These are phyloP conservation scores for Tetrahymena malaccensis DNA, from an alignment of 73 alveolate genomes.

Conservation along the genomic window DNA sequence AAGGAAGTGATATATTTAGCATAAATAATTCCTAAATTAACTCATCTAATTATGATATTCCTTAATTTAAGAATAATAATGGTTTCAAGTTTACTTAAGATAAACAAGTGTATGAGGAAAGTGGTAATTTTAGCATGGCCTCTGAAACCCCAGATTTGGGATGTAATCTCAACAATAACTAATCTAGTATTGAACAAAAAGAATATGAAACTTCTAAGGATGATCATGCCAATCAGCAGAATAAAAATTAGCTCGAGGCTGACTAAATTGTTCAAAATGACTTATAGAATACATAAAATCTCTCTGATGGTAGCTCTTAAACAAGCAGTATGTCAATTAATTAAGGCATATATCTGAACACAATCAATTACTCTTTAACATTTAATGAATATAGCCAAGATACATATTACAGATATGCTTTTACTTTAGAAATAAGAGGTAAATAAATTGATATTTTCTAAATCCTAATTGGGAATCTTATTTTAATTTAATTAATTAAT, in stretches of 20 bases:
- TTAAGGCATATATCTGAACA: background rate
- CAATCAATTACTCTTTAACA: background rate
- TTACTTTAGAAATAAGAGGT: background rate
- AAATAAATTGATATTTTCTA: background rate
- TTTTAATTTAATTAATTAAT: background rate
- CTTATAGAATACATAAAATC: background rate
- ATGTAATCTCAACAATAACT: background rate
- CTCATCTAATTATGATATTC: background rate
- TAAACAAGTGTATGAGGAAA: background rate
- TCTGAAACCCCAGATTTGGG: background rate
- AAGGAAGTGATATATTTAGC: background rate
- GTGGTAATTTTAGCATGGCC: background rate
- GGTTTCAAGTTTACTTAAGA: background rate
- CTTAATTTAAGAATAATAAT: background rate
- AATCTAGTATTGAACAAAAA: background rate
- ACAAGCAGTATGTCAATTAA: background rate
- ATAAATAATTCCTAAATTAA: background rate
- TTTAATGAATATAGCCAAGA: background rate
- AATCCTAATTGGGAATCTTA: background rate
- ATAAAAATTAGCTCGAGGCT: background rate
- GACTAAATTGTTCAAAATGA: background rate
- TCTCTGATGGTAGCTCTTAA: background rate
- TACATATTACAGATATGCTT: background rate
- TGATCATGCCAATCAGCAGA: background rate
- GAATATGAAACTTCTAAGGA: background rate